Percentiles rank a stretch among this genome's conserved stretches.
phyloP scores from a whole-genome alignment of 1,139 yeast genomes.

The Pneumocystis wakefieldiae region DNA sequence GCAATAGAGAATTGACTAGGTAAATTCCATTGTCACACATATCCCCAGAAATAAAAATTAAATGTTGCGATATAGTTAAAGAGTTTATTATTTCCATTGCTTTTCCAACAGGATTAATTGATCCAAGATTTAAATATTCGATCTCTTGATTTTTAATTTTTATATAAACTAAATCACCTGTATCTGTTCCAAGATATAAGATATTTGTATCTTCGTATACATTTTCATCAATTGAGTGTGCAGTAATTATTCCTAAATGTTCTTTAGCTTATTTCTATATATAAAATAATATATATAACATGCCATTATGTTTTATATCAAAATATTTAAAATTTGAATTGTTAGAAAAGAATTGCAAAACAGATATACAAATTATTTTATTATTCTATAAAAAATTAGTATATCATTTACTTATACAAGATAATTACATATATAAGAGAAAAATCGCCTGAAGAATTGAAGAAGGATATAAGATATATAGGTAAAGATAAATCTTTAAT shows the following conservation, averaged over 20 bases:
- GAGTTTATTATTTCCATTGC: not conserved
- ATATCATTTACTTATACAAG: not conserved
- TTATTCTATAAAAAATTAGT: not conserved
- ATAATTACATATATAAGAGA: not conserved
- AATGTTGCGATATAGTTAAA: not conserved
- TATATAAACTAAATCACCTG: not conserved
- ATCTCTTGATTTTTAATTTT: not conserved
- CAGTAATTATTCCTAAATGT: not conserved
- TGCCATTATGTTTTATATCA: not conserved
- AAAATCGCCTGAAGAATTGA: not conserved
- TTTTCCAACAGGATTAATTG: not conserved
- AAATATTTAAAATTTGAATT: not conserved
- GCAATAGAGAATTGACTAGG: not conserved
- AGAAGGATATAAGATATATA: not conserved
- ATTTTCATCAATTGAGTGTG: not conserved
- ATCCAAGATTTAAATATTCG: not conserved
- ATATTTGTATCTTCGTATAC: not conserved
- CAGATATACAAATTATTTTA: not conserved
- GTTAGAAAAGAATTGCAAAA: not conserved
- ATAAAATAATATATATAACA: not conserved
- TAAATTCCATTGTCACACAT: not conserved
- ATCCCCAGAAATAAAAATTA: not conserved
- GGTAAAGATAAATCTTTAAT: not conserved
- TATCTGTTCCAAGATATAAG: not conserved
- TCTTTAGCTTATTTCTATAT: not conserved